phyloP scores from a whole-genome alignment of 2,329 filamentous ascomycete species.

The Cladosporium sp. region DNA sequence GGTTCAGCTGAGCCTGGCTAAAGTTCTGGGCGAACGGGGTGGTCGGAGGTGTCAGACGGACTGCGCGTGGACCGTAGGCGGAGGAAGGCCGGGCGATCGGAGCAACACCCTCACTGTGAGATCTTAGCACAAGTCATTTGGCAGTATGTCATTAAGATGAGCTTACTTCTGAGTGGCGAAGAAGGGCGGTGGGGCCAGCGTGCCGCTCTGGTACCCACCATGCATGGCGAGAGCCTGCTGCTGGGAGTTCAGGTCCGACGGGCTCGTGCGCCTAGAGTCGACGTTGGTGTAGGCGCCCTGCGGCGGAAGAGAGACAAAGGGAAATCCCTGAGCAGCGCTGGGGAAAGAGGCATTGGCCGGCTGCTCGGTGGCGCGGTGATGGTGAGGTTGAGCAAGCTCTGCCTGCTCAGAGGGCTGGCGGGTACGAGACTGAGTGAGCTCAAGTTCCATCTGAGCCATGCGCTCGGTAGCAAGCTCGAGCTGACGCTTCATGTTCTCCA shows the following conservation, averaged over 20 bases:
- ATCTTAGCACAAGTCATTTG: background rate
- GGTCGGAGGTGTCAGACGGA: constrained; percentile 31
- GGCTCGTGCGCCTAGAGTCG: constrained; percentile 12
- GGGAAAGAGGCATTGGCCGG: constrained; percentile 36
- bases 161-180: constrained; percentile 11
- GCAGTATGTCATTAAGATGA: background rate
- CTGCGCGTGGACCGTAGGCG: constrained; percentile 11
- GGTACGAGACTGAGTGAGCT: constrained; percentile 65
- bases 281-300: background rate
- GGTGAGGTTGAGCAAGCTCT: constrained; percentile 66
- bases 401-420: constrained; percentile 58
- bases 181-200: constrained; percentile 2
- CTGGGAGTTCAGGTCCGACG: constrained; percentile 14
- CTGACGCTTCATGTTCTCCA: constrained; percentile 60
- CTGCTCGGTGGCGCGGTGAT: constrained; percentile 59
- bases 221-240: constrained; percentile 8
- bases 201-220: constrained; percentile 5
- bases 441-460: constrained; percentile 70
- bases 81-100: constrained; percentile 14
- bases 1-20: constrained; percentile 20
- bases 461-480: constrained; percentile 69
- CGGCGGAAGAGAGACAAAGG: constrained; percentile 1
- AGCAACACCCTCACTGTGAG: background rate
- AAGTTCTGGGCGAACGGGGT: constrained; percentile 28
- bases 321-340: constrained; percentile 28